Percentiles rank a stretch among this genome's conserved stretches.
Conservation (phyloP, 2,329 filamentous ascomycete species). For the Phialocephala sp. region DNA sequence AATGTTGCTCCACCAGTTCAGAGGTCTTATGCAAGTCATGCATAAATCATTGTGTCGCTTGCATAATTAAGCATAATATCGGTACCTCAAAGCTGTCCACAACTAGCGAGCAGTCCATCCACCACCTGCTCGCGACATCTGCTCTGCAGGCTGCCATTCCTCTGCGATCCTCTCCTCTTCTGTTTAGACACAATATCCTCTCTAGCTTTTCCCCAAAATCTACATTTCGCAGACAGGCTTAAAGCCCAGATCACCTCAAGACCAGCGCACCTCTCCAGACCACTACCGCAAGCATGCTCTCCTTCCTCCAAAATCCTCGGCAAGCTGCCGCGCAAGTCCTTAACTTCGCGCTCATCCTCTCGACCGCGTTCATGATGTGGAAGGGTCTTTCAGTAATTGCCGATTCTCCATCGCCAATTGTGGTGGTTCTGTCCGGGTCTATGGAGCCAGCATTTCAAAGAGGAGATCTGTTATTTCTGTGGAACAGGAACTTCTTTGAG, state of each 20-base stretch:
- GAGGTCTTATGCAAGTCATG: background rate
- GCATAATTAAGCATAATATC: background rate
- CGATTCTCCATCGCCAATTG: conserved; percentile 63
- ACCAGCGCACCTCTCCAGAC: background rate
- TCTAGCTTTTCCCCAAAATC: background rate
- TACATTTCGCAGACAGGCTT: too few species aligned
- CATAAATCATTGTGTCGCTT: background rate
- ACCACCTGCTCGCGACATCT: conserved; percentile 31
- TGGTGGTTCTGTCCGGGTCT: conserved; percentile 64
- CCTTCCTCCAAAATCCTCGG: conserved; percentile 64
- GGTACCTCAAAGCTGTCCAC: conserved; percentile 10
- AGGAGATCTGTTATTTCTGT: conserved; percentile 63
- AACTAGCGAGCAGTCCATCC: background rate
- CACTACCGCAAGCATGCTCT: conserved; percentile 50
- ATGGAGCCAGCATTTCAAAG: conserved; percentile 68
- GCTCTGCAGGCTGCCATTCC: conserved; percentile 15
- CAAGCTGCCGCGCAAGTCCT: conserved; percentile 70
- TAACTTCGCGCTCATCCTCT: conserved; percentile 76
- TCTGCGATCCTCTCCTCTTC: conserved; percentile 4
- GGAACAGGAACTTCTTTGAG: conserved; percentile 58
- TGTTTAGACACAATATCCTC: background rate
- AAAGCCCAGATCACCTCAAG: too few species aligned
- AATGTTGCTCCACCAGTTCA: too few species aligned
- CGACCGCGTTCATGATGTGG: conserved; percentile 77
- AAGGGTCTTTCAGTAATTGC: conserved; percentile 71